Evolutionary conservation across 371 early-diverging fungal genomes (phyloP), one percentile per base, ranked within the genome.

Genomic region (Mucor ambiguus): DNA sequence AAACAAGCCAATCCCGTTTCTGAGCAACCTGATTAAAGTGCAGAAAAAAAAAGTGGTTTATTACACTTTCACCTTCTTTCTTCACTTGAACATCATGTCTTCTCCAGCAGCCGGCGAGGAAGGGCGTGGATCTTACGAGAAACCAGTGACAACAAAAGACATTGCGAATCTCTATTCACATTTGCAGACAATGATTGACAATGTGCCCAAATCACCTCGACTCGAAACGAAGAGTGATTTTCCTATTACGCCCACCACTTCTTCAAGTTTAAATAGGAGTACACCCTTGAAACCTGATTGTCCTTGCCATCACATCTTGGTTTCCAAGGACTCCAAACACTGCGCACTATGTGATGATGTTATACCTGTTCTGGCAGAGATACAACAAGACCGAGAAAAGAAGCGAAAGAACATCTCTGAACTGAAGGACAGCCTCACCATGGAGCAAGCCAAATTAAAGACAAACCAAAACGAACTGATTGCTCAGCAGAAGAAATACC

Each of bases 81-180:
- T 49, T 49, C 49, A 10, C 3, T 26, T 44, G 2, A 28, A 30
- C 14, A 55, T 20, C 55, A 55, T 55, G 55, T 30, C 55, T 30
- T 55, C 55, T 55, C 32, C 55, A 55, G 32, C 29, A 52, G 28
- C 26, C 0, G 26, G 24, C 24, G 49, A 49, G n/a, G 55, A 55
- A 32, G 32, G 18, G 32, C 32, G 18, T n/a, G 32, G 30, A 10
- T 55, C 55, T n/a, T 30, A 32, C 9, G 70, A 73, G 10, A 67
- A 79, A 63, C 76, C 75, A 44, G 77, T 84, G 28, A 84, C 85
- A 20, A 78, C 78, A 44, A 81, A 81, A 72, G 85, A 84, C 58
- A 84, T 84, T 66, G 83, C 82, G 41, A 82, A 82, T 62, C 72
- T 84, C 1, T 84, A 84, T 65, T 82, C 85, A 2, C 78, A 81